Evolutionary conservation across 176 grass and related monocot species (phyloP).

Genomic region (Avena eriantha): DNA sequence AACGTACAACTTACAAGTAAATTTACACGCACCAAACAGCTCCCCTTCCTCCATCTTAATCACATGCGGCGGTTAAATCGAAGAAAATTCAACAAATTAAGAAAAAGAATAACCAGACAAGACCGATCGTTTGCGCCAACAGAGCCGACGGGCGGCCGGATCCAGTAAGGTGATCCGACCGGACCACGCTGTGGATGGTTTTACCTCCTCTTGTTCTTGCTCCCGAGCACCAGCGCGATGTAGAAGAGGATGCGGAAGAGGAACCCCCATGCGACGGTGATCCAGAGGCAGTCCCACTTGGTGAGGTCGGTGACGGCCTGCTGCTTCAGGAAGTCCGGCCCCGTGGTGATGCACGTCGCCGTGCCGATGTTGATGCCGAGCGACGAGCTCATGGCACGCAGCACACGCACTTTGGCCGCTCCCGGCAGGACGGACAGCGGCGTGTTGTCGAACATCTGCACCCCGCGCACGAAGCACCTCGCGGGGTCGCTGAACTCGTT

Average conservation of each 20-base stretch:
- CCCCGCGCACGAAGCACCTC: constrained; percentile 81
- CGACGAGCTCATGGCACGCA: constrained; percentile 65
- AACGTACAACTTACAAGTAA: constrained; percentile 40
- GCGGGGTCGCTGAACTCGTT: constrained; percentile 83
- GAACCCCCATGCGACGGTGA: constrained; percentile 90
- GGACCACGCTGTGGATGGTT: neutral
- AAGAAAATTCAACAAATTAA: neutral
- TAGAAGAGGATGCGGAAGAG: constrained; percentile 92
- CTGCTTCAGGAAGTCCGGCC: constrained; percentile 65
- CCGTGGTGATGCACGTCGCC: constrained; percentile 79
- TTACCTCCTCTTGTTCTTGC: constrained; percentile 92
- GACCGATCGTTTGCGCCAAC: neutral
- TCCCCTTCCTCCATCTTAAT: neutral
- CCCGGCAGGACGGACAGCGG: constrained; percentile 61
- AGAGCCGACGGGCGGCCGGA: neutral
- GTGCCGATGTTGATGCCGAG: constrained; percentile 71
- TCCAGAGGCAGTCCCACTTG: constrained; percentile 96
- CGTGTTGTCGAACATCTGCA: constrained; percentile 99
- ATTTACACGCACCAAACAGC: constrained; percentile 34
- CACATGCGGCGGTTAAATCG: constrained; percentile 6
- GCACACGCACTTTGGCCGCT: constrained; percentile 64
- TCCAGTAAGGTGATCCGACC: neutral
- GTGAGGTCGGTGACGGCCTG: constrained; percentile 82
- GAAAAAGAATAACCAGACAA: constrained; percentile 10
- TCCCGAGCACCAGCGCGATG: constrained; percentile 74